phyloP scores from a whole-genome alignment of 352 stramenopile genomes.

The Phytophthora megakarya region DNA sequence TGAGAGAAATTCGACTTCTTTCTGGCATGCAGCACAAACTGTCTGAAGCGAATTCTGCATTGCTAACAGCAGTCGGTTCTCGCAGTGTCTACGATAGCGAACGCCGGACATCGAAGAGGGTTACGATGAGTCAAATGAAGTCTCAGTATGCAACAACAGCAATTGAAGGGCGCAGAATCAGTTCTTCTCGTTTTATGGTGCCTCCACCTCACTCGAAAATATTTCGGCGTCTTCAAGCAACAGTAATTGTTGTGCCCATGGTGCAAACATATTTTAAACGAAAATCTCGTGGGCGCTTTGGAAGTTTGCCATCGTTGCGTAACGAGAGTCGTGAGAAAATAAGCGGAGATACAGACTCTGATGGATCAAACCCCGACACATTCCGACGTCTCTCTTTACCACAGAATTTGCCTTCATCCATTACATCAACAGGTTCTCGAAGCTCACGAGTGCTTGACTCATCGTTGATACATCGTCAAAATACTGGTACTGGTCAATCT shows the following conservation, averaged over 20 bases:
- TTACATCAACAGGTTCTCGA: not conserved
- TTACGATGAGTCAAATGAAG: conserved; percentile 22
- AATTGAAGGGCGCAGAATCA: not conserved
- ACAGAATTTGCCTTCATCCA: not conserved
- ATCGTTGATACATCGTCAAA: not conserved
- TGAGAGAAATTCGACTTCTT: conserved; percentile 19
- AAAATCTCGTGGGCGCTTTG: not conserved
- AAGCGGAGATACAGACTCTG: not conserved
- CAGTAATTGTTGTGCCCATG: not conserved
- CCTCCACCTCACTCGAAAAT: not conserved
- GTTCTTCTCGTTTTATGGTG: not conserved
- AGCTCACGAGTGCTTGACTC: not conserved
- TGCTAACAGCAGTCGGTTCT: conserved; percentile 11
- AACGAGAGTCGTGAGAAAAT: not conserved
- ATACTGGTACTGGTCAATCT: not conserved
- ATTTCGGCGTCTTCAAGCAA: conserved; percentile 1
- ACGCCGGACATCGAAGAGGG: not conserved
- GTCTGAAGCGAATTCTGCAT: not conserved
- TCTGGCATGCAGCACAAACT: conserved; percentile 26
- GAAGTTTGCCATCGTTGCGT: not conserved
- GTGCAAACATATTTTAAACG: not conserved
- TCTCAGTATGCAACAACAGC: conserved; percentile 11
- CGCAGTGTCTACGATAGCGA: conserved; percentile 27
- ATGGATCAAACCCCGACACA: not conserved
- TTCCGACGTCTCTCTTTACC: not conserved